phyloP scores from a whole-genome alignment of 1,139 yeast species.

The Magnusiomyces paraingens region DNA sequence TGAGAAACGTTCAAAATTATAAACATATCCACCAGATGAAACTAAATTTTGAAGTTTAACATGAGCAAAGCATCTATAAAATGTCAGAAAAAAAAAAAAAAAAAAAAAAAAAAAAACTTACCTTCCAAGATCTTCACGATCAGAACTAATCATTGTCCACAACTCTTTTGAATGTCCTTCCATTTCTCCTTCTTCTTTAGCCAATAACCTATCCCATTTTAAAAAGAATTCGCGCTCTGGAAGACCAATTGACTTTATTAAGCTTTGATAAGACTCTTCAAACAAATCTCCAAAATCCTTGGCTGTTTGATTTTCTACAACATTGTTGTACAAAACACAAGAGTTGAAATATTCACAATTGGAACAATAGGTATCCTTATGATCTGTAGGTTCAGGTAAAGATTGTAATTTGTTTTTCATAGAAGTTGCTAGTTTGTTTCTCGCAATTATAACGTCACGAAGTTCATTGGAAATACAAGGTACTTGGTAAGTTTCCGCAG shows the following conservation, averaged over 20 bases:
- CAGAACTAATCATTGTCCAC: constrained; percentile 58
- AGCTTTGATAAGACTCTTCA: background rate
- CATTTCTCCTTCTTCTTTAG: constrained; percentile 63
- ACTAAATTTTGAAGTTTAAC: constrained; percentile 3
- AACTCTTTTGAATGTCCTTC: constrained; percentile 52
- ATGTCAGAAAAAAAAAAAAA: no score
- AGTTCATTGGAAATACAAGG: constrained; percentile 42
- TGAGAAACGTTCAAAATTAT: constrained; percentile 16
- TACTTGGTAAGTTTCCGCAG: constrained; percentile 46
- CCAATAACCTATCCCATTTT: constrained; percentile 69
- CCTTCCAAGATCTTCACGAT: constrained; percentile 55
- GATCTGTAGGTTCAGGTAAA: constrained; percentile 53
- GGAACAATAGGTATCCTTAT: constrained; percentile 54
- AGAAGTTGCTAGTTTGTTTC: constrained; percentile 63
- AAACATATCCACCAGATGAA: constrained; percentile 13
- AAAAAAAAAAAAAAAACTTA: no score
- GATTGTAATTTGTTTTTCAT: constrained; percentile 38
- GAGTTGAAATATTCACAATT: constrained; percentile 53
- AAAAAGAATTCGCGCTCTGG: constrained; percentile 42
- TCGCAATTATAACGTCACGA: constrained; percentile 56
- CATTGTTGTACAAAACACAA: constrained; percentile 65
- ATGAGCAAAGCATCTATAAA: constrained; percentile 39
- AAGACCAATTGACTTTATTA: background rate
- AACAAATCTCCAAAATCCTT: background rate
- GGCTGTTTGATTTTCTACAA: constrained; percentile 22